Evolutionary conservation across 805 yeast species (phyloP).

Genomic region (Yamadazyma phyllophila): DNA sequence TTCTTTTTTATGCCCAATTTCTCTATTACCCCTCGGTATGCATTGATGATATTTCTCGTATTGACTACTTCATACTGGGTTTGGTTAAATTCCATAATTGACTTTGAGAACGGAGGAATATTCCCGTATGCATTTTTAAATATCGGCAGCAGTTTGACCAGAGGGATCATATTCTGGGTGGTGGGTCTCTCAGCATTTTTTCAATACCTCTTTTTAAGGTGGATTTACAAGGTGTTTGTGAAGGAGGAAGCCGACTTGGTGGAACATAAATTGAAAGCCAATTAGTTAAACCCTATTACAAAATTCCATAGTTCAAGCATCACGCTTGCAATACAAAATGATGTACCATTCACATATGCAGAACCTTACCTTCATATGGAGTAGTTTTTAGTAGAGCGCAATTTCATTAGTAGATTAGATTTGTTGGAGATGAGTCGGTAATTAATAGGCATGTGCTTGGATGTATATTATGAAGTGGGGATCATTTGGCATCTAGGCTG

Average conservation of each 20-base stretch:
- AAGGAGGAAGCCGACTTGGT: neutral
- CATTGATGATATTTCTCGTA: constrained; percentile 35
- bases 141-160: constrained; percentile 41
- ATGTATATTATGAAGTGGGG: too few species aligned
- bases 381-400: too few species aligned
- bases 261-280: neutral
- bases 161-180: constrained; percentile 47
- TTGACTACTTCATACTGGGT: constrained; percentile 54
- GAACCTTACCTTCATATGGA: too few species aligned
- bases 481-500: too few species aligned
- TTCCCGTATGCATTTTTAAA: constrained; percentile 72
- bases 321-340: too few species aligned
- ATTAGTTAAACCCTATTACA: neutral
- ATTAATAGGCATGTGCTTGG: too few species aligned
- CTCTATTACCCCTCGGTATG: constrained; percentile 31
- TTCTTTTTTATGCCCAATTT: constrained; percentile 50
- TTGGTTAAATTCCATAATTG: constrained; percentile 48
- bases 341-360: too few species aligned
- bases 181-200: constrained; percentile 37
- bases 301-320: too few species aligned
- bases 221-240: constrained; percentile 19
- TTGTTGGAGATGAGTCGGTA: too few species aligned
- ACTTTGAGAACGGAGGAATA: constrained; percentile 43
- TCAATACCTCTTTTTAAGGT: constrained; percentile 29
- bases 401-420: too few species aligned